Conservation (phyloP, 192 early-diverging fungal genomes). For the Jimgerdemannia flammicorona region DNA sequence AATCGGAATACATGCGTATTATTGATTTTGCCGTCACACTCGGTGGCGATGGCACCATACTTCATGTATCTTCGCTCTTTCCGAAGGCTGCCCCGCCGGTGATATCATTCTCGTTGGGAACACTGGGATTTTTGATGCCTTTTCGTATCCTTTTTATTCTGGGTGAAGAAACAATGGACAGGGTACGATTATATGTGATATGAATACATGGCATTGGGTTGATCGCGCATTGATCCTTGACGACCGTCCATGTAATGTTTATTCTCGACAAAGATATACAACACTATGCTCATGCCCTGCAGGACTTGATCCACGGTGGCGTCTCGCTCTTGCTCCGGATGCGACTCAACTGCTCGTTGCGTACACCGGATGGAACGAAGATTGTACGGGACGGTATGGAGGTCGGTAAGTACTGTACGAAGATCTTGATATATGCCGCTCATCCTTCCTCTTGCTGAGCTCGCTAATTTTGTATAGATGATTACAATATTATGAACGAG, state of each 20-base stretch:
- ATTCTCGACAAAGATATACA: conserved; percentile 49
- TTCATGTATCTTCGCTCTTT: conserved; percentile 84
- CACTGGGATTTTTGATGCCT: conserved; percentile 87
- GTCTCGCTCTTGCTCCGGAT: conserved; percentile 73
- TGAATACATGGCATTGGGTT: no score
- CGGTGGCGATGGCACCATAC: conserved; percentile 90
- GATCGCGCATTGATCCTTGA: no score
- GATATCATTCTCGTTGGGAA: conserved; percentile 92
- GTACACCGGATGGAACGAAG: conserved; percentile 45
- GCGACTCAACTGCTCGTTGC: conserved; percentile 68
- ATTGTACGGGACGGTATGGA: conserved; percentile 46
- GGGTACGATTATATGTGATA: not conserved
- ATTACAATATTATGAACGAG: conserved; percentile 80
- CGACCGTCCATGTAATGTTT: no score
- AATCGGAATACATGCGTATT: conserved; percentile 59
- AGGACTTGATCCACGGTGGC: conserved; percentile 57
- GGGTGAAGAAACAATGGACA: not conserved
- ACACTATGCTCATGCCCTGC: conserved; percentile 56
- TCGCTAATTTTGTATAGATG: conserved; percentile 10
- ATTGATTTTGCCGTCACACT: conserved; percentile 90
- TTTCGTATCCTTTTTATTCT: conserved; percentile 45
- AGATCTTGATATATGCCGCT: not conserved
- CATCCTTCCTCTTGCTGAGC: not conserved
- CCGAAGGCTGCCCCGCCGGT: conserved; percentile 74
- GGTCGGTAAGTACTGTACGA: conserved; percentile 23